A percentile compares a stretch with the other conserved stretches of the same genome.
Evolutionary conservation across 1,284 basidiomycete genomes (phyloP).

Genomic region (Rhodofomes roseus): DNA sequence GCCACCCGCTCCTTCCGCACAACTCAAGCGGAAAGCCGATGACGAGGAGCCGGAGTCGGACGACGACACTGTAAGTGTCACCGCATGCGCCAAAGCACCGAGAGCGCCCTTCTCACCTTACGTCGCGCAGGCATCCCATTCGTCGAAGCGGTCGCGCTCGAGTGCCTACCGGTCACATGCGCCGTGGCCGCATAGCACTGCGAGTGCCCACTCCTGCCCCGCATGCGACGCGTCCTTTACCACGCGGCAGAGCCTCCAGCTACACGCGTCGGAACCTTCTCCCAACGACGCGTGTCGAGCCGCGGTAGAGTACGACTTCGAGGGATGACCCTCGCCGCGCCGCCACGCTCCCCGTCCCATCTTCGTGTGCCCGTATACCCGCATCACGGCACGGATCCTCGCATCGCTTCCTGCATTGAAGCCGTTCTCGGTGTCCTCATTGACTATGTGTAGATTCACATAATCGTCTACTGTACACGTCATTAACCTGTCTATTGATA

Average conservation of each 20-base stretch:
- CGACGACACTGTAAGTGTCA: slow-evolving; percentile 44
- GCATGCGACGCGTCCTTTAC: slow-evolving; percentile 68
- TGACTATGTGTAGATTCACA: slow-evolving; percentile 7
- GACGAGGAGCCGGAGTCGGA: slow-evolving; percentile 35
- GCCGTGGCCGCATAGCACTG: slow-evolving; percentile 20
- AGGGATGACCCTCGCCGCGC: slow-evolving; percentile 34
- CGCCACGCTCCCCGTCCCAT: background rate
- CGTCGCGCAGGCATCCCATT: slow-evolving; percentile 40
- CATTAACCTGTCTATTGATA: slow-evolving; percentile 4
- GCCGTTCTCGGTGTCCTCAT: background rate
- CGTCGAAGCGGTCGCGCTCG: slow-evolving; percentile 38
- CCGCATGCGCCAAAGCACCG: slow-evolving; percentile 4
- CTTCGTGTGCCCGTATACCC: slow-evolving; percentile 7
- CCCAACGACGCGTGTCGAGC: slow-evolving; percentile 64
- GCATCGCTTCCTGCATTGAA: slow-evolving; percentile 6
- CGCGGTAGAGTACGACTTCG: slow-evolving; percentile 69
- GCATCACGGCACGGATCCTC: slow-evolving; percentile 4
- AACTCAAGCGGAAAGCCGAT: slow-evolving; percentile 43
- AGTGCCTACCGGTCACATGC: slow-evolving; percentile 10
- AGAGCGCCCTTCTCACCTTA: slow-evolving; percentile 11
- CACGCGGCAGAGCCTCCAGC: slow-evolving; percentile 49
- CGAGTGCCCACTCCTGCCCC: slow-evolving; percentile 47
- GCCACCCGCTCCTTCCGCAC: slow-evolving; percentile 15
- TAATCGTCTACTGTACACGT: slow-evolving; percentile 9
- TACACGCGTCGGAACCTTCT: slow-evolving; percentile 49